Evolutionary conservation across 768 basidiomycete genomes (phyloP).

Genomic region (Mycena indigotica): DNA sequence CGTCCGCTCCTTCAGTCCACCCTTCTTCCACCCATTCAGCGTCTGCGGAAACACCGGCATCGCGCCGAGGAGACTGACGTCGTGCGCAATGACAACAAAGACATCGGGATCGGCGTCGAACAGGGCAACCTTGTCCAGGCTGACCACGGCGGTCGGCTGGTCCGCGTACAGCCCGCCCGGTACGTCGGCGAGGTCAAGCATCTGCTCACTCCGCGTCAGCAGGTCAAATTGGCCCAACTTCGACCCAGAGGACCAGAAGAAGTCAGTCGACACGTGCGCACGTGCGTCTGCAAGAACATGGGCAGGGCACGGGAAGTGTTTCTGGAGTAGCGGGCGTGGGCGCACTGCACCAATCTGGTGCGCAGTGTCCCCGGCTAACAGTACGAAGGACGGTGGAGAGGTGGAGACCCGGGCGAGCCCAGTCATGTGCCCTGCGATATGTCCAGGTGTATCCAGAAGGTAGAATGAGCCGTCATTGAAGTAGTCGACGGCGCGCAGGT

Average conservation of each 20-base stretch:
- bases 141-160: conserved; percentile 7
- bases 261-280: conserved; percentile 3
- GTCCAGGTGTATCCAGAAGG: conserved; percentile 17
- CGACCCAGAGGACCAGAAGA: conserved; percentile 12
- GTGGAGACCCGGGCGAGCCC: conserved; percentile 14
- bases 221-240: conserved; percentile 3
- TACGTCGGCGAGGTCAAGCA: conserved; percentile 10
- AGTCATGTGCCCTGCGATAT: conserved; percentile 5
- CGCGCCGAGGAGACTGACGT: not conserved
- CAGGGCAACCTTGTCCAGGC: conserved; percentile 6
- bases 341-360: conserved; percentile 17
- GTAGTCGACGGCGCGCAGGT: conserved; percentile 13
- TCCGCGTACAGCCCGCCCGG: not conserved
- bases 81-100: conserved; percentile 10
- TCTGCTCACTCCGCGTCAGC: not conserved
- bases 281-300: conserved; percentile 4
- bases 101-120: conserved; percentile 16
- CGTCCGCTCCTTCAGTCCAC: conserved; percentile 3
- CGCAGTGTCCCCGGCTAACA: conserved; percentile 12
- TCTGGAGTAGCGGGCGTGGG: conserved; percentile 10
- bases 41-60: conserved; percentile 3
- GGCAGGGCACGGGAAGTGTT: conserved; percentile 9
- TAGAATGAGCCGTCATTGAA: conserved; percentile 11
- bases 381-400: conserved; percentile 11
- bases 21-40: conserved; percentile 8